phyloP scores from a whole-genome alignment of 352 stramenopile species.

The Nothophytophthora sp. region DNA sequence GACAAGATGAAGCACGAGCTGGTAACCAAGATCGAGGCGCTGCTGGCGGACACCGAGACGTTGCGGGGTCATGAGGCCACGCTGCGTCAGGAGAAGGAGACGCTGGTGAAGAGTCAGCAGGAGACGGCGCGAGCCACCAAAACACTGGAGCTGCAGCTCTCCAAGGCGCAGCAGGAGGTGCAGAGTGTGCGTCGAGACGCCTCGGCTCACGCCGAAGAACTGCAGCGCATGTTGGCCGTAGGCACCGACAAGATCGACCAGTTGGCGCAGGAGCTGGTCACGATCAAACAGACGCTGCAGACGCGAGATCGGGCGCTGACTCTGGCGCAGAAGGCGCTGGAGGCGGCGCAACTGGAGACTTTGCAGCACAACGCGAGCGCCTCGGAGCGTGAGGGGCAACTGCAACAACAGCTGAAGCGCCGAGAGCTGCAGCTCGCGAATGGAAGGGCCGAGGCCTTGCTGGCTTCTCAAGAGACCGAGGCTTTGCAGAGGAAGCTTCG shows the following conservation, averaged over 20 bases:
- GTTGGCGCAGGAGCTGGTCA: constrained; percentile 40
- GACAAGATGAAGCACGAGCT: constrained; percentile 56
- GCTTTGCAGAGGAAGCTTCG: constrained; percentile 27
- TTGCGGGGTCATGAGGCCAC: constrained; percentile 45
- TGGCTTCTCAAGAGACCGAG: constrained; percentile 27
- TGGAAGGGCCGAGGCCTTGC: constrained; percentile 26
- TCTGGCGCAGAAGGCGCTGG: constrained; percentile 39
- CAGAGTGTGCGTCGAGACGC: constrained; percentile 59
- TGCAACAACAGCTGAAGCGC: constrained; percentile 39
- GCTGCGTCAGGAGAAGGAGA: constrained; percentile 61
- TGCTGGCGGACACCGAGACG: constrained; percentile 51
- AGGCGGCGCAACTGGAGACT: constrained; percentile 47
- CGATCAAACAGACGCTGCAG: constrained; percentile 38
- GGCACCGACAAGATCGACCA: constrained; percentile 44
- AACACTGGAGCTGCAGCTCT: constrained; percentile 45
- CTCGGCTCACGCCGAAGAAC: constrained; percentile 36
- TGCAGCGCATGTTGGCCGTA: constrained; percentile 42
- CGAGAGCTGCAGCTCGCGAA: constrained; percentile 41
- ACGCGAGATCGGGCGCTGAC: constrained; percentile 41
- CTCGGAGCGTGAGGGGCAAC: constrained; percentile 34
- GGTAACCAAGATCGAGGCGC: constrained; percentile 61
- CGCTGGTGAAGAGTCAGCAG: constrained; percentile 31
- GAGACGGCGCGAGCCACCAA: constrained; percentile 37
- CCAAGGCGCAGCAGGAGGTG: constrained; percentile 44
- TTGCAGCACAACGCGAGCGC: constrained; percentile 33